Percentiles rank a stretch among this genome's conserved stretches.
These are phyloP conservation scores for Apostasia ramifera DNA, from an alignment of 106 monocot genomes.

Conservation along the genomic window DNA sequence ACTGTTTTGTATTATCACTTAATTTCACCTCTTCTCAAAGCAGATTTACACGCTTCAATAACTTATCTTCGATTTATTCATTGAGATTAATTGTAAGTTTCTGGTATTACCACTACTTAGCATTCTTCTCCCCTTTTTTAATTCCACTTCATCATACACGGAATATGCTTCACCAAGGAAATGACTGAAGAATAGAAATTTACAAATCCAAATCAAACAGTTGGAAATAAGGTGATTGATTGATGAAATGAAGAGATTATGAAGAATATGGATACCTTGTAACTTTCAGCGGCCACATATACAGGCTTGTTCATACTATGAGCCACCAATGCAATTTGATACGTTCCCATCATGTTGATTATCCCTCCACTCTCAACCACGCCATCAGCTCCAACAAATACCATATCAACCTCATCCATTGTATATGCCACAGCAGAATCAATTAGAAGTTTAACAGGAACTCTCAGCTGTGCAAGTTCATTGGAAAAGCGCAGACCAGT, in stretches of 20 bases:
- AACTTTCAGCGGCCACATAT: slow-evolving; percentile 99
- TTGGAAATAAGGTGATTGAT: neutral
- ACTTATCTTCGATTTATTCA: too few species aligned
- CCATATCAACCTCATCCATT: slow-evolving; percentile 95
- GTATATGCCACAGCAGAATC: slow-evolving; percentile 89
- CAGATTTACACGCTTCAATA: too few species aligned
- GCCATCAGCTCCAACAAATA: slow-evolving; percentile 91
- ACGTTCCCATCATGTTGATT: slow-evolving; percentile 99
- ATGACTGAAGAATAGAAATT: too few species aligned
- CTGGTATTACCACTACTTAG: too few species aligned
- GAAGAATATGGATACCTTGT: slow-evolving; percentile 43
- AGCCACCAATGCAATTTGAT: slow-evolving; percentile 88
- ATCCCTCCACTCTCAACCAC: slow-evolving; percentile 96
- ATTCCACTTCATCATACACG: too few species aligned
- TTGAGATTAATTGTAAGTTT: too few species aligned
- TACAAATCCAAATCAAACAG: too few species aligned
- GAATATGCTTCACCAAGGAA: too few species aligned
- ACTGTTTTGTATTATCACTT: too few species aligned
- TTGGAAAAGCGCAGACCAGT: slow-evolving; percentile 75
- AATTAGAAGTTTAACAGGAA: slow-evolving; percentile 82
- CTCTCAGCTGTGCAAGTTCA: slow-evolving; percentile 57
- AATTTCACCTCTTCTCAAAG: too few species aligned
- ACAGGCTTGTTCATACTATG: slow-evolving; percentile 94
- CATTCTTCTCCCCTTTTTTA: too few species aligned
- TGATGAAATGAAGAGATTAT: neutral